Base-by-base conservation (phyloP, 192 early-diverging fungal genomes). In the Gonapodya sp. region DNA sequence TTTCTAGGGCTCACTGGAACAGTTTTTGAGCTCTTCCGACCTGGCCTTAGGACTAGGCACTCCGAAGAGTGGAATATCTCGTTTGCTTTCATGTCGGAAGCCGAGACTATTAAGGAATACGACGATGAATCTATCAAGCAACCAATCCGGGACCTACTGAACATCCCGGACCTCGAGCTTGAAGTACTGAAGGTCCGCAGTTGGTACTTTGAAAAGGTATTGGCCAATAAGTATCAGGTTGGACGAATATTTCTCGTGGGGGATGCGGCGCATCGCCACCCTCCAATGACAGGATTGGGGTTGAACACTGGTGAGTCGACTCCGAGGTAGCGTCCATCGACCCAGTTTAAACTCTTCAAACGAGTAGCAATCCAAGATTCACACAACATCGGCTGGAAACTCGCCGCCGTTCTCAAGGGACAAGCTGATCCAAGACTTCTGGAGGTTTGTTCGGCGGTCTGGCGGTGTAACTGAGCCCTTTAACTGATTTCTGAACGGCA, bases 341-440 rank as follows among this genome's bases (percentile, higher is more conserved):
- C n/a, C n/a, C n/a, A n/a, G n/a, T n/a, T n/a, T n/a, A n/a, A n/a
- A n/a, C n/a, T n/a, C n/a, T n/a, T n/a, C n/a, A n/a, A n/a, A n/a
- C n/a, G n/a, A n/a, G n/a, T n/a, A n/a, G n/a, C 85, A 8, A 36
- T 86, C 14, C 80, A 85, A 1, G 87, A 88, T 82, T 84, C 84
- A 0, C 82, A 84, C n/a, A 88, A 88, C 64, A 14, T 88, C 31
- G 86, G 83, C 0, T 88, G 87, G 87, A 88, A 88, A 80, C 73
- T 87, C 30, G 85, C 81, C 0, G 37, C 82, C 31, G 87, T 85
- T 0, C 36, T 88, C 24, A 16, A 30, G 16, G 64, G 64, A 16
- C 16, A 16, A 16, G 64, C 64, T 30, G 64, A 30, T 16, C 30
- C 16, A 16, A 30, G 64, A 16, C 64, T 72, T 16, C 64, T 72